Conservation (phyloP, 1,284 basidiomycete genomes). For the Neolentinus lepideus region DNA sequence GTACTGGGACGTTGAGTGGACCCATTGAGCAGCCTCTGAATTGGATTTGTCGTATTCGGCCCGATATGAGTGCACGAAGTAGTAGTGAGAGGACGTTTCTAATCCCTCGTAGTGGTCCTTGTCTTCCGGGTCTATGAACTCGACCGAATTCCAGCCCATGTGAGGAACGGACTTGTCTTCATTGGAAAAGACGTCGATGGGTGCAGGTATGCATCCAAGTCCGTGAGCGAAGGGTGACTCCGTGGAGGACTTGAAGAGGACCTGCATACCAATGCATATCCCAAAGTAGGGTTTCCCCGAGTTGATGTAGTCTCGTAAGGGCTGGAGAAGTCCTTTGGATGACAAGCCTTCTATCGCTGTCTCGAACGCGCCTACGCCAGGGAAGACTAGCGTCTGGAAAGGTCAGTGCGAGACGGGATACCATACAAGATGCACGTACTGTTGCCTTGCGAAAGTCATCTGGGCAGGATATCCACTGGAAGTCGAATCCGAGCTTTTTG, state of each 20-base stretch:
- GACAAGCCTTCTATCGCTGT: constrained; percentile 80
- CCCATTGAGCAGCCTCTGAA: constrained; percentile 62
- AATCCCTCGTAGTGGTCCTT: constrained; percentile 32
- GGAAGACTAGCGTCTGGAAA: constrained; percentile 87
- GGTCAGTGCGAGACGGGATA: constrained; percentile 9
- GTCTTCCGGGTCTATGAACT: constrained; percentile 41
- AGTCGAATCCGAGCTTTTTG: constrained; percentile 79
- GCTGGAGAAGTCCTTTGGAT: constrained; percentile 72
- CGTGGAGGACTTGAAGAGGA: constrained; percentile 83
- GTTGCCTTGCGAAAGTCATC: constrained; percentile 86
- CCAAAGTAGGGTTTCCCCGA: constrained; percentile 95
- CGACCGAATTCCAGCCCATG: constrained; percentile 93
- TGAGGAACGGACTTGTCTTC: constrained; percentile 88
- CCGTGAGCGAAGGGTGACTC: constrained; percentile 61
- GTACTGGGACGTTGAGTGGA: constrained; percentile 87
- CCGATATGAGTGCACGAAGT: constrained; percentile 97
- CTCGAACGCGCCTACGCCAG: constrained; percentile 95
- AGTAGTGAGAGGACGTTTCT: constrained; percentile 63
- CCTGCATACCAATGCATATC: constrained; percentile 98
- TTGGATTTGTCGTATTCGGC: constrained; percentile 59
- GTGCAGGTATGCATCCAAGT: constrained; percentile 67
- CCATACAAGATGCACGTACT: constrained; percentile 32
- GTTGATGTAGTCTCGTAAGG: constrained; percentile 77
- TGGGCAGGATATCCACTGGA: constrained; percentile 86
- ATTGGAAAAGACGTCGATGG: constrained; percentile 63